Base-by-base conservation (phyloP, 805 yeast species). In the Candida silvicultrix region DNA sequence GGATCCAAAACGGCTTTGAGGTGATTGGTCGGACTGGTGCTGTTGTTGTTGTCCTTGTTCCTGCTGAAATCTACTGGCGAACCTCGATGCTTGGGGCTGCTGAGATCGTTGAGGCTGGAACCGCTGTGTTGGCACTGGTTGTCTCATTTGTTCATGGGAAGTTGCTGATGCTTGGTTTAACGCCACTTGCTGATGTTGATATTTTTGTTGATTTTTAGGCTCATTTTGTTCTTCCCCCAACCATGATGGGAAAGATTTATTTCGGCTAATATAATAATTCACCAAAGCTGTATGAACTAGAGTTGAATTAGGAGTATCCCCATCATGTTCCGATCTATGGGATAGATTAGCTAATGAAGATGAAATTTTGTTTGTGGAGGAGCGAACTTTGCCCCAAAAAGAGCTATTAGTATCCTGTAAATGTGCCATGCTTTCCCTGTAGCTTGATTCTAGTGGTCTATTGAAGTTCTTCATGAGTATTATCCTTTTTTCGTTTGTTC, bases 281-380 rank as follows among this genome's bases (percentile, higher is more conserved):
- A 55, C 60, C n/a, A 59, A 32, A 0, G 62, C 60, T 37, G 56
- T 59, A 46, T 58, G 62, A 7, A 59, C 46, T 14, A 59, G 31
- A 14, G 63, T 59, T 18, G 54, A 40, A 18, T 56, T 56, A 5
- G 48, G 50, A 3, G 50, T 21, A 40, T 59, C 60, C 2, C 63
- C 63, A 37, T 59, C 63, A 29, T 59, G 62, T 31, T 59, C 63
- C 12, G 63, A 46, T 38, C 57, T 47, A 9, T 54, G 41, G 0
- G 60, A 55, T 3, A 58, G 49, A 29, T 49, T 51, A 4, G 54
- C 54, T n/a, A 58, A 32, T 1, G 60, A 52, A 0, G 56, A 43
- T 3, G 58, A 48, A 15, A 58, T 37, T 12, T 47, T 52, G 40
- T 56, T 57, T n/a, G 61, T 57, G 1, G 59, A 54, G 3, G 59